Evolutionary conservation across 805 yeast genomes (phyloP).

Genomic region (Myxozyma kluyveri): DNA sequence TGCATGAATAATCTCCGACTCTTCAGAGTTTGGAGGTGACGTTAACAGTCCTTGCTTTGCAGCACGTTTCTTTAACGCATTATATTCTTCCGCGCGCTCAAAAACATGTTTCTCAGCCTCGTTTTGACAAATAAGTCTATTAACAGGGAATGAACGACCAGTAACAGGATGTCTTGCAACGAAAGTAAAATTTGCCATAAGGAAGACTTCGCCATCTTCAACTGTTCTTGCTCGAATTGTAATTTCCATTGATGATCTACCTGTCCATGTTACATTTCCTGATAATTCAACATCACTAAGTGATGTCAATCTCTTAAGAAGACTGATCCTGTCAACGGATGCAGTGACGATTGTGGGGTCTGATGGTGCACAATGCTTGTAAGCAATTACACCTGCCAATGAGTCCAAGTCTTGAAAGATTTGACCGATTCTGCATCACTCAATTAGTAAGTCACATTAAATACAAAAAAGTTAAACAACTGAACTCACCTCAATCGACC

Average conservation of each 20-base stretch:
- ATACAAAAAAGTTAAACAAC: background rate
- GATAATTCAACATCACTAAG: conserved; percentile 71
- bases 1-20: conserved; percentile 69
- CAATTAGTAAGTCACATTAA: too few relatives aligned
- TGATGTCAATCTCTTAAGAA: conserved; percentile 80
- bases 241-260: conserved; percentile 93
- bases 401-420: conserved; percentile 92
- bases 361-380: conserved; percentile 90
- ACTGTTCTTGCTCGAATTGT: conserved; percentile 84
- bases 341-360: conserved; percentile 96
- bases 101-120: conserved; percentile 80
- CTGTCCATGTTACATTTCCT: conserved; percentile 94
- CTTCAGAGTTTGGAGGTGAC: conserved; percentile 73
- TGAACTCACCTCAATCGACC: conserved; percentile 53
- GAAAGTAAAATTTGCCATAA: conserved; percentile 89
- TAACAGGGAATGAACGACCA: conserved; percentile 85
- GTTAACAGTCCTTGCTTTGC: conserved; percentile 63
- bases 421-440: conserved; percentile 72
- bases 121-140: conserved; percentile 69
- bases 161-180: conserved; percentile 93
- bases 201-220: conserved; percentile 64
- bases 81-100: conserved; percentile 84
- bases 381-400: conserved; percentile 89
- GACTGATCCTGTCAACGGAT: conserved; percentile 84
- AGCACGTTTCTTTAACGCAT: conserved; percentile 76